phyloP scores from a whole-genome alignment of 768 basidiomycete species.

The Coprinellus micaceus region DNA sequence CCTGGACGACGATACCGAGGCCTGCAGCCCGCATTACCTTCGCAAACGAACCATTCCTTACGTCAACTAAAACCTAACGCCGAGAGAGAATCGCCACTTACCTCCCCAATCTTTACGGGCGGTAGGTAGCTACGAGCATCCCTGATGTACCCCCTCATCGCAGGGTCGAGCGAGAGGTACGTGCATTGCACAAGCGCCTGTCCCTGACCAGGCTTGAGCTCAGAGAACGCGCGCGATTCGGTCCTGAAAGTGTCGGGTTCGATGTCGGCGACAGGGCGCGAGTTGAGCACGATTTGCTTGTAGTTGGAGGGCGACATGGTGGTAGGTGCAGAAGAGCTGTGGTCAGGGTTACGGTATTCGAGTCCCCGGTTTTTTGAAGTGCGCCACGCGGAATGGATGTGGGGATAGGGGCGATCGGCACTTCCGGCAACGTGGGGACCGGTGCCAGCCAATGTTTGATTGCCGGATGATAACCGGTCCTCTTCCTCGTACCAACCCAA shows the following conservation, averaged over 20 bases:
- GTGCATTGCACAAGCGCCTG: slow-evolving; percentile 75
- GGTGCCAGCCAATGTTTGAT: too few species aligned
- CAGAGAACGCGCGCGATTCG: slow-evolving; percentile 48
- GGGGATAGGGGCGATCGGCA: too few species aligned
- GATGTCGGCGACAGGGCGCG: slow-evolving; percentile 67
- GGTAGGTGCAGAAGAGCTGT: neutral
- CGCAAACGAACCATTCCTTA: neutral
- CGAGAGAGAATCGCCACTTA: slow-evolving; percentile 11
- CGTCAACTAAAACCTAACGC: neutral
- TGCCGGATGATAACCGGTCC: too few species aligned
- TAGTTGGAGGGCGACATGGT: slow-evolving; percentile 32
- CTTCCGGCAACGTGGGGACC: too few species aligned
- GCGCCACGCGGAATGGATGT: too few species aligned
- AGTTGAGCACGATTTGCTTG: slow-evolving; percentile 70
- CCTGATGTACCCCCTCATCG: slow-evolving; percentile 81
- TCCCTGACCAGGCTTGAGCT: slow-evolving; percentile 45
- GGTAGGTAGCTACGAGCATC: slow-evolving; percentile 69
- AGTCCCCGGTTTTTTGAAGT: too few species aligned
- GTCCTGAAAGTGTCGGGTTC: slow-evolving; percentile 70
- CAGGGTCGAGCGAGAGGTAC: slow-evolving; percentile 82
- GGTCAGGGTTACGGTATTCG: too few species aligned
- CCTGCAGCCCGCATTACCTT: slow-evolving; percentile 71
- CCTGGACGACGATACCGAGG: slow-evolving; percentile 62
- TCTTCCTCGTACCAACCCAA: too few species aligned
- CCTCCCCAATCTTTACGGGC: slow-evolving; percentile 69